Evolutionary conservation across 2,329 filamentous ascomycete genomes (phyloP).

Genomic region (Helotiales sp.): DNA sequence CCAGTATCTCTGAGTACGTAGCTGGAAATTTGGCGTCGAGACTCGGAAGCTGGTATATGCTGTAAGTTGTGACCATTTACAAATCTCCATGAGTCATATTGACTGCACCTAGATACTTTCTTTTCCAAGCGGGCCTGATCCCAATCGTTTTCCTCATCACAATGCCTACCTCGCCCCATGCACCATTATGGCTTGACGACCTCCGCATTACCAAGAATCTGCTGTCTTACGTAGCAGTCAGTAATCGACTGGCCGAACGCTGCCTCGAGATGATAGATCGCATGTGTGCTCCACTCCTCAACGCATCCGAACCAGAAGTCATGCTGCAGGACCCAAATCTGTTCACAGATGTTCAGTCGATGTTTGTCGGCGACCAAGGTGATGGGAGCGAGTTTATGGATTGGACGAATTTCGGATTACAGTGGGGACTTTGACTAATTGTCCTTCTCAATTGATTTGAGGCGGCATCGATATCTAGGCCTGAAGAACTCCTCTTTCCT

Average conservation of each 20-base stretch:
- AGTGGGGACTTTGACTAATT: slow-evolving; percentile 11
- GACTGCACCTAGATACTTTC: slow-evolving; percentile 43
- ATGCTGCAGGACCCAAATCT: slow-evolving; percentile 43
- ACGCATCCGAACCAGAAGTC: slow-evolving; percentile 30
- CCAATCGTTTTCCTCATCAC: slow-evolving; percentile 51
- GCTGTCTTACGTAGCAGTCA: slow-evolving; percentile 46
- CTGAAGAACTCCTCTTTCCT: not conserved
- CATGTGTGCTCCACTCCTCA: slow-evolving; percentile 43
- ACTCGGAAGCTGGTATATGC: slow-evolving; percentile 50
- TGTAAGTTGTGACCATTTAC: slow-evolving; percentile 34
- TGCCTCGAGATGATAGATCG: slow-evolving; percentile 48
- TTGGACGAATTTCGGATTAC: slow-evolving; percentile 16
- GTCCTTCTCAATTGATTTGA: not conserved
- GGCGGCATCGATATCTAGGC: too few relatives aligned
- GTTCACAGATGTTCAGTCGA: slow-evolving; percentile 39
- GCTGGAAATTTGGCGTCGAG: slow-evolving; percentile 47
- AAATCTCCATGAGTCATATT: not conserved
- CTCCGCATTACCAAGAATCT: slow-evolving; percentile 48
- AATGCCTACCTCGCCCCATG: slow-evolving; percentile 40
- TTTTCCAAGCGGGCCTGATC: slow-evolving; percentile 52
- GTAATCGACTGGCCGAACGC: slow-evolving; percentile 47
- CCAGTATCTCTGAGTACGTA: slow-evolving; percentile 49
- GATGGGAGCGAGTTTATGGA: slow-evolving; percentile 15
- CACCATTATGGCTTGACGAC: slow-evolving; percentile 30
- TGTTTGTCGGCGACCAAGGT: slow-evolving; percentile 36